Evolutionary conservation across 179 eudicot species (phyloP).

Genomic region (Corrigiola litoralis): DNA sequence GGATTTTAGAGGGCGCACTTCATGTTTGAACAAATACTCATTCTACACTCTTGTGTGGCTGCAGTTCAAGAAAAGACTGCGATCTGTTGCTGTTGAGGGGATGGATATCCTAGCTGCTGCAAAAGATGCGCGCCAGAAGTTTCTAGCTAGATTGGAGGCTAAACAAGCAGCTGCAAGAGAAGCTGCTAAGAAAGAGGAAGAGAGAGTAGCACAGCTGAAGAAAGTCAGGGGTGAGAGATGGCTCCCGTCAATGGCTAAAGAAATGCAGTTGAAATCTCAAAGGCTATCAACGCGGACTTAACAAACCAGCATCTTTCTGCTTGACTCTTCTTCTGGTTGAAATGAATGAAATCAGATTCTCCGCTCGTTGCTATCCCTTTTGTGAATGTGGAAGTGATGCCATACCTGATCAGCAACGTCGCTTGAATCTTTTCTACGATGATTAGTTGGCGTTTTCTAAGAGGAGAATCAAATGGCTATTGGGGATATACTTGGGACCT

Average conservation of each 20-base stretch:
- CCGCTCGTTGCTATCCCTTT: neutral
- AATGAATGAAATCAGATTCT: neutral
- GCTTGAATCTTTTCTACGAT: no score
- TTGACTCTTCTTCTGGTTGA: neutral
- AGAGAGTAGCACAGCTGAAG: constrained; percentile 68
- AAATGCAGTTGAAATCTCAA: constrained; percentile 34
- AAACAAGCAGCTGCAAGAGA: constrained; percentile 64
- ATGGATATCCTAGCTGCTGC: constrained; percentile 57
- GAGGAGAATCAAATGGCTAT: no score
- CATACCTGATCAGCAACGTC: no score
- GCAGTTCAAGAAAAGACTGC: constrained; percentile 63
- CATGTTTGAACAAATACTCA: neutral
- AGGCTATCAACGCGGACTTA: constrained; percentile 2
- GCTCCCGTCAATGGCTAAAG: constrained; percentile 74
- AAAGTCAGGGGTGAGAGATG: constrained; percentile 84
- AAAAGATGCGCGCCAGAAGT: constrained; percentile 40
- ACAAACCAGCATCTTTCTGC: neutral
- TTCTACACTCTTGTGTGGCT: neutral
- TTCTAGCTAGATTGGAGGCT: constrained; percentile 50
- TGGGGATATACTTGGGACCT: no score
- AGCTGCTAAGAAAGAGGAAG: constrained; percentile 74
- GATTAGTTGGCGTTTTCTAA: no score
- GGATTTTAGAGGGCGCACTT: neutral
- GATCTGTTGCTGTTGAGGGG: constrained; percentile 71
- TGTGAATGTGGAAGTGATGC: neutral